Base-by-base conservation (phyloP, 2,329 filamentous ascomycete genomes). In the Scedosporium dehoogii region DNA sequence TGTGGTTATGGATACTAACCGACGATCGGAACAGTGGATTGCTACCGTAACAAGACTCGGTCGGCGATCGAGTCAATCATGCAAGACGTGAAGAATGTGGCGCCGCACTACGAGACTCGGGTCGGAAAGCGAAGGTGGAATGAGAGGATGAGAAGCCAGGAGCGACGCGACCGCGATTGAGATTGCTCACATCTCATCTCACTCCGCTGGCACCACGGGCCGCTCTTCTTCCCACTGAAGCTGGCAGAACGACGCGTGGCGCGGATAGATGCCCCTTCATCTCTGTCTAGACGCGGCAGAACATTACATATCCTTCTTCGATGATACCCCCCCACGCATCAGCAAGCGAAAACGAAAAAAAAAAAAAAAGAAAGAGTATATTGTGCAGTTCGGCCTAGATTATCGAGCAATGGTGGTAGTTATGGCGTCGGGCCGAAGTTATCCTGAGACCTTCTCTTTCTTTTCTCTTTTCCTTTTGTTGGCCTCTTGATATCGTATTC, bases 1-100 rank as follows among this genome's bases (percentile, higher is more conserved):
- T 57, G n/a, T 56, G 14, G 10, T 27, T 6, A n/a, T 46, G 10
- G 42, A 38, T 41, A 38, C 56, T 58, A 38, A 58, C 56, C n/a
- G 41, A 59, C 18, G 9, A 5, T 33, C 12, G 21, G n/a, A 29
- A 63, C 68, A 96, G 92, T 97, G 74, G 93, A 97, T 74, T 91
- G 90, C 65, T 97, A 97, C 74, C 89, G 93, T 68, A 93, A 91
- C 73, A 96, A 96, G 80, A 94, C 92, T 73, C 86, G 89, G 66
- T 87, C 84, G 67, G 89, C 88, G 62, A 92, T 96, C 77, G 84
- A 96, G 69, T 85, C 84, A 23, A 84, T 86, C 53, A 89, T 90
- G 69, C 87, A 91, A 70, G 91, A 96, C 65, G 82, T 91, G 55
- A 80, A 83, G 62, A 81, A 83, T 21, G 85, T 90, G 27, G 89